Evolutionary conservation across 78 protist genomes (phyloP).

Genomic region (Bigelowiella natans): DNA sequence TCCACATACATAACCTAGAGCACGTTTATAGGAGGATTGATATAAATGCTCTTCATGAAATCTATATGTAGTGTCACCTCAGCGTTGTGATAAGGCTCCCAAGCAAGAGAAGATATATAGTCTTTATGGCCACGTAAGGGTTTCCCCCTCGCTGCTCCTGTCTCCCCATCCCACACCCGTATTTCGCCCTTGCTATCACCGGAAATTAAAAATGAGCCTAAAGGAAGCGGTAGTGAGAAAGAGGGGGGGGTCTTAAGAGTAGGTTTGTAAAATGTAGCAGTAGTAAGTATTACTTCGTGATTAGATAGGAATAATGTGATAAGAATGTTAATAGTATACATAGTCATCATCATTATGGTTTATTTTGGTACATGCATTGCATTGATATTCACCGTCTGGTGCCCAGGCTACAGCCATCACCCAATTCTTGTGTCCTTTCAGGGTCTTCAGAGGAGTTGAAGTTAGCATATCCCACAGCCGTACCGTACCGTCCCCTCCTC

Average conservation of each 20-base stretch:
- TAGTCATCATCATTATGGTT: too few species aligned
- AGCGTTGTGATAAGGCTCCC: constrained; percentile 27
- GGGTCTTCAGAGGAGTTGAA: not conserved
- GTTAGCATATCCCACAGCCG: constrained; percentile 10
- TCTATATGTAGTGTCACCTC: not conserved
- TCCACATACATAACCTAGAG: not conserved
- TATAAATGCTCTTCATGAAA: not conserved
- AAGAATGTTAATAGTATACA: too few species aligned
- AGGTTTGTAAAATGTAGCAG: too few species aligned
- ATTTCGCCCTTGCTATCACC: not conserved
- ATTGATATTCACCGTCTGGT: constrained; percentile 17
- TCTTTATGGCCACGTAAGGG: constrained; percentile 23
- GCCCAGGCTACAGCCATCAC: constrained; percentile 13
- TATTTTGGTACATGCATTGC: too few species aligned
- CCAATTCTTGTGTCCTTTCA: constrained; percentile 12
- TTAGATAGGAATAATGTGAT: too few species aligned
- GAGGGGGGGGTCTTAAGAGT: not conserved
- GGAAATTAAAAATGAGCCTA: not conserved
- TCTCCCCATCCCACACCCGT: not conserved
- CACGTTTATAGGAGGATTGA: too few species aligned
- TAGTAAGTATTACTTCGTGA: too few species aligned
- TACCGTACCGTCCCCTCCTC: not conserved
- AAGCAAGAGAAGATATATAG: constrained; percentile 19
- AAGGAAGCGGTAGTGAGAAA: not conserved
- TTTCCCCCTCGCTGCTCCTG: not conserved